A percentile compares a stretch with the other conserved stretches of the same genome.
phyloP scores from a whole-genome alignment of 768 basidiomycete species.

The Floccularia luteovirens region DNA sequence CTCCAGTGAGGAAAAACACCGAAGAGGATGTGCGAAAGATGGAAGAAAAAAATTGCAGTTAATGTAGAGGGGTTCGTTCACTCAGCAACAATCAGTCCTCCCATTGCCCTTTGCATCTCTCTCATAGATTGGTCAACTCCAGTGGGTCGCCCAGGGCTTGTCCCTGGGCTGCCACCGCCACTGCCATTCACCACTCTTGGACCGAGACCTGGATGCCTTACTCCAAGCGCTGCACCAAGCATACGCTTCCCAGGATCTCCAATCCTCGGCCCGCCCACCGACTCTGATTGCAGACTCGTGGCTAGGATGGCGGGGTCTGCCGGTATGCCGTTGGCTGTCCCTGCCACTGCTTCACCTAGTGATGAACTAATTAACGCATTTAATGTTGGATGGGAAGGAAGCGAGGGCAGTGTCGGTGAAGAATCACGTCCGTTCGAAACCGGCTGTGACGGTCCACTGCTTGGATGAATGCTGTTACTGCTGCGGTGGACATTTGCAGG shows the following conservation, averaged over 20 bases:
- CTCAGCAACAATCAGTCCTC: constrained; percentile 67
- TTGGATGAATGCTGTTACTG: constrained; percentile 24
- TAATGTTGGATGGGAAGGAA: constrained; percentile 79
- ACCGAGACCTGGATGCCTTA: constrained; percentile 70
- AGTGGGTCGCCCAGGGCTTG: constrained; percentile 30
- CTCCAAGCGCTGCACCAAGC: constrained; percentile 79
- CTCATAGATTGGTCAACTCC: constrained; percentile 51
- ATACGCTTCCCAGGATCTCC: constrained; percentile 87
- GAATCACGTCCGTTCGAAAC: constrained; percentile 55
- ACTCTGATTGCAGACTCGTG: constrained; percentile 37
- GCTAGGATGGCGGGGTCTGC: constrained; percentile 67
- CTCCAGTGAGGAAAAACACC: neutral
- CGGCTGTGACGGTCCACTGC: constrained; percentile 24
- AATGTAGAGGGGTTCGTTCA: too few species aligned
- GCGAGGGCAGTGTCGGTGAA: constrained; percentile 73
- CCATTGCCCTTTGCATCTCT: constrained; percentile 72
- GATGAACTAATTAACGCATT: constrained; percentile 80
- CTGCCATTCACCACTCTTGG: constrained; percentile 46
- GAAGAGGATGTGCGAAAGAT: neutral
- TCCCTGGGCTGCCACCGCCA: constrained; percentile 21
- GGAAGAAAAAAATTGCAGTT: neutral
- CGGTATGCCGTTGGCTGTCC: constrained; percentile 26
- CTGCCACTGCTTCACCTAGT: constrained; percentile 45
- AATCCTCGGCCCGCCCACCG: constrained; percentile 61
- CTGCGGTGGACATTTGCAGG: constrained; percentile 23